A percentile compares a stretch with the other conserved stretches of the same genome.
phyloP scores from a whole-genome alignment of 441 rosid genomes.

The Populus hybrid region DNA sequence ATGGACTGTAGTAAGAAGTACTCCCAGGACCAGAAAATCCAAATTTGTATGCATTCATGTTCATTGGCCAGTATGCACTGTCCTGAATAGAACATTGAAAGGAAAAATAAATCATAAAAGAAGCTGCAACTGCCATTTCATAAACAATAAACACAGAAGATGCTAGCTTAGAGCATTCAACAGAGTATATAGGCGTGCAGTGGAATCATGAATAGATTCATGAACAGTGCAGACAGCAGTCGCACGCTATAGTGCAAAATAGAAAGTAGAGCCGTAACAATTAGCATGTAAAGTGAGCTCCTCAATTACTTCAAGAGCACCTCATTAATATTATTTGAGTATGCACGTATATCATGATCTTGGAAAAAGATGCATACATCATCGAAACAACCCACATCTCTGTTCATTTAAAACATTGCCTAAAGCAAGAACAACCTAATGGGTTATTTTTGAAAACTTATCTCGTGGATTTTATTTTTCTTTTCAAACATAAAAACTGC shows the following conservation, averaged over 20 bases:
- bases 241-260: not conserved
- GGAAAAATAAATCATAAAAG: not conserved
- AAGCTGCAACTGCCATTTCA: not conserved
- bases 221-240: not conserved
- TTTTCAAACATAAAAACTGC: not conserved
- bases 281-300: not conserved
- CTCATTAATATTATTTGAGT: not conserved
- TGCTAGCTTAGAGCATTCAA: not conserved
- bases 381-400: not conserved
- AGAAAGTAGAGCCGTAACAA: not conserved
- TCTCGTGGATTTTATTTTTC: not conserved
- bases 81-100: constrained; percentile 39
- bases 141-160: not conserved
- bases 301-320: not conserved
- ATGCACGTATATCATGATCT: not conserved
- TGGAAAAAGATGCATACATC: not conserved
- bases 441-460: not conserved
- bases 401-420: constrained; percentile 1
- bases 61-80: constrained; percentile 62
- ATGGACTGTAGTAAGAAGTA: constrained; percentile 48
- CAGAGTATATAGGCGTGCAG: not conserved
- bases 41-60: constrained; percentile 72
- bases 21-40: constrained; percentile 67
- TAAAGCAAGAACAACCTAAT: constrained; percentile 21
- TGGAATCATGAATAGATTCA: not conserved